Evolutionary conservation across 495 filamentous ascomycete genomes (phyloP).

Genomic region (Hyaloscypha finlandica): DNA sequence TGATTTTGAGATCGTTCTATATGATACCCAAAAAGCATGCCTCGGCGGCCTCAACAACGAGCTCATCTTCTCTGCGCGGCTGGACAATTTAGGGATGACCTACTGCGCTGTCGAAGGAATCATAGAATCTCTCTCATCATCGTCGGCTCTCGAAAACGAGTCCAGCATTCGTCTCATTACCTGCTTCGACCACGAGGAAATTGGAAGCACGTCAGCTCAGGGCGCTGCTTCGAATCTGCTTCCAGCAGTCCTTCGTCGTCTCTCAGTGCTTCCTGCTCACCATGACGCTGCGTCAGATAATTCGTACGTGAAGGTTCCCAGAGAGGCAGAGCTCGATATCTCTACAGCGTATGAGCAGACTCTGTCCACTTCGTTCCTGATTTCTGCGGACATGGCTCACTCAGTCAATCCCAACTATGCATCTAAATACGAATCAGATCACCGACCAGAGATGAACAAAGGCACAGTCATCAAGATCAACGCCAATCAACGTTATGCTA

Average conservation of each 20-base stretch:
- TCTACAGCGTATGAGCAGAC: constrained; percentile 92
- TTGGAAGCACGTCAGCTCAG: constrained; percentile 88
- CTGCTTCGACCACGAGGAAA: constrained; percentile 97
- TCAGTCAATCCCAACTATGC: constrained; percentile 92
- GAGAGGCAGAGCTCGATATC: constrained; percentile 51
- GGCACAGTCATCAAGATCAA: constrained; percentile 97
- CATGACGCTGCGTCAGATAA: constrained; percentile 43
- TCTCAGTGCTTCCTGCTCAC: constrained; percentile 71
- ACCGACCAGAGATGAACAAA: constrained; percentile 93
- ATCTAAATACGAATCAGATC: constrained; percentile 85
- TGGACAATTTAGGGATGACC: constrained; percentile 95
- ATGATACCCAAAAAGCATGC: constrained; percentile 88
- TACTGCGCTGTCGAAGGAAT: constrained; percentile 83
- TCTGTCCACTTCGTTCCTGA: constrained; percentile 85
- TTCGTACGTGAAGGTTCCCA: constrained; percentile 54
- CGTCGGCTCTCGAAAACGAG: constrained; percentile 68
- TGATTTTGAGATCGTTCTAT: constrained; percentile 95
- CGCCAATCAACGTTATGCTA: constrained; percentile 93
- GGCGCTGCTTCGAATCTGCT: constrained; percentile 92
- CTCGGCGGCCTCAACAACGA: constrained; percentile 91
- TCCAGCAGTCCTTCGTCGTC: constrained; percentile 81
- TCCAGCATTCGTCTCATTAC: constrained; percentile 82
- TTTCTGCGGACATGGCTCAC: constrained; percentile 98
- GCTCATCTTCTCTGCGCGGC: constrained; percentile 87
- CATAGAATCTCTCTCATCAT: constrained; percentile 71